These are phyloP conservation scores for Candida saitoana DNA, from an alignment of 805 yeast genomes.

Conservation along the genomic window DNA sequence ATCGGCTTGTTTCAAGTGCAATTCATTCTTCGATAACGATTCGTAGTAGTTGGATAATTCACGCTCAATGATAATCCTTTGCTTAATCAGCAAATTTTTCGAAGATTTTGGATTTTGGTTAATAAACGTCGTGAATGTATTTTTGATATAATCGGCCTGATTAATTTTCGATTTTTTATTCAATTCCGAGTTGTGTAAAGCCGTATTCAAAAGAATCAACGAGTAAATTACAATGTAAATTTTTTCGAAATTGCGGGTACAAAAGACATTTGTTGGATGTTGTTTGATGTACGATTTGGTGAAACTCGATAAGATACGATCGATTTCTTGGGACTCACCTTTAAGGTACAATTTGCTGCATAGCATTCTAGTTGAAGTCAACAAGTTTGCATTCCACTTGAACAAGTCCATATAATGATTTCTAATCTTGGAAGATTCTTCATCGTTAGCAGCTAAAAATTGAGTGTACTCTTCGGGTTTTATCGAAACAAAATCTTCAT, in stretches of 20 bases:
- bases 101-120: slow-evolving; percentile 30
- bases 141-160: slow-evolving; percentile 38
- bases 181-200: slow-evolving; percentile 55
- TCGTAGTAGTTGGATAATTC: slow-evolving; percentile 45
- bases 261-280: slow-evolving; percentile 47
- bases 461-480: slow-evolving; percentile 44
- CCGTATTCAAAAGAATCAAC: slow-evolving; percentile 69
- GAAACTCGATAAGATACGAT: slow-evolving; percentile 65
- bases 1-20: slow-evolving; percentile 29
- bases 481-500: slow-evolving; percentile 40
- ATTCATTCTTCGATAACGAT: slow-evolving; percentile 34
- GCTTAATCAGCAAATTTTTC: slow-evolving; percentile 30
- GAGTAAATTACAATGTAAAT: slow-evolving; percentile 71
- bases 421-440: slow-evolving; percentile 39
- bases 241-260: slow-evolving; percentile 48
- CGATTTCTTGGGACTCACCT: slow-evolving; percentile 82
- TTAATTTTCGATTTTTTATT: slow-evolving; percentile 35
- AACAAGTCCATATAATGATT: slow-evolving; percentile 45
- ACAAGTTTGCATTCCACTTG: slow-evolving; percentile 46
- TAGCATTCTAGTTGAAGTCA: slow-evolving; percentile 53
- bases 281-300: slow-evolving; percentile 57
- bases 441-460: slow-evolving; percentile 34
- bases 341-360: slow-evolving; percentile 67
- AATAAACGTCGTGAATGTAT: slow-evolving; percentile 39
- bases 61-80: slow-evolving; percentile 41